These are phyloP conservation scores for Venturia nashicola DNA, from an alignment of 2,329 filamentous ascomycete species.

Conservation along the genomic window DNA sequence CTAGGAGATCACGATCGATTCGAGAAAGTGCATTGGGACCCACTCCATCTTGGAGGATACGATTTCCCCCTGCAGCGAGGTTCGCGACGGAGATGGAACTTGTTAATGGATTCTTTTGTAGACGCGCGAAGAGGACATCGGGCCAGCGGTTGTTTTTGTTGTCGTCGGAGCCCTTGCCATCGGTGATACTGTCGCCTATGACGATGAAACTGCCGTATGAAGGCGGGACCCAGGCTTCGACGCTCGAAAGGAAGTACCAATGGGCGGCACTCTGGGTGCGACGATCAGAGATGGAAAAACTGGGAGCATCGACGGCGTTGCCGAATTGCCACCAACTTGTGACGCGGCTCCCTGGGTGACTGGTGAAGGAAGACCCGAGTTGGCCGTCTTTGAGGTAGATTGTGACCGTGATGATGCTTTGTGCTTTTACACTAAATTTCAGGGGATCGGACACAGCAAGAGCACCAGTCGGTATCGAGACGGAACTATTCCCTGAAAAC, in stretches of 20 bases:
- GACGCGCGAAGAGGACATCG: neutral
- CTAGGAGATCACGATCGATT: constrained; percentile 52
- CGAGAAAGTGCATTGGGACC: constrained; percentile 49
- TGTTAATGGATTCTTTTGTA: neutral
- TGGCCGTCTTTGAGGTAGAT: constrained; percentile 48
- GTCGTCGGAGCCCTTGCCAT: constrained; percentile 48
- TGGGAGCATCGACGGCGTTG: constrained; percentile 37
- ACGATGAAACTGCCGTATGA: constrained; percentile 37
- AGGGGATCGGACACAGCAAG: constrained; percentile 51
- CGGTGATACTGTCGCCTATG: constrained; percentile 54
- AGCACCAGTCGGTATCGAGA: constrained; percentile 42
- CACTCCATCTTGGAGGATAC: constrained; percentile 48
- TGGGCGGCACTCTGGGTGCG: constrained; percentile 18
- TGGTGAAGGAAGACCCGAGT: constrained; percentile 43
- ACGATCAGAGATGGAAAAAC: constrained; percentile 26
- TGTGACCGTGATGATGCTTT: constrained; percentile 44
- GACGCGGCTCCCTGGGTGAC: constrained; percentile 53
- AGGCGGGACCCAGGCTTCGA: constrained; percentile 42
- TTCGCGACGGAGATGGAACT: constrained; percentile 43
- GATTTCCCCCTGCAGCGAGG: constrained; percentile 58
- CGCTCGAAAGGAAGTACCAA: constrained; percentile 48
- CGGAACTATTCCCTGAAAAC: constrained; percentile 42
- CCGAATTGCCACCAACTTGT: constrained; percentile 48
- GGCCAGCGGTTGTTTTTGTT: constrained; percentile 21
- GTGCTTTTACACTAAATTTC: constrained; percentile 38